Base-by-base conservation (phyloP, 2,329 filamentous ascomycete genomes). In the Cladorrhinum sp. region DNA sequence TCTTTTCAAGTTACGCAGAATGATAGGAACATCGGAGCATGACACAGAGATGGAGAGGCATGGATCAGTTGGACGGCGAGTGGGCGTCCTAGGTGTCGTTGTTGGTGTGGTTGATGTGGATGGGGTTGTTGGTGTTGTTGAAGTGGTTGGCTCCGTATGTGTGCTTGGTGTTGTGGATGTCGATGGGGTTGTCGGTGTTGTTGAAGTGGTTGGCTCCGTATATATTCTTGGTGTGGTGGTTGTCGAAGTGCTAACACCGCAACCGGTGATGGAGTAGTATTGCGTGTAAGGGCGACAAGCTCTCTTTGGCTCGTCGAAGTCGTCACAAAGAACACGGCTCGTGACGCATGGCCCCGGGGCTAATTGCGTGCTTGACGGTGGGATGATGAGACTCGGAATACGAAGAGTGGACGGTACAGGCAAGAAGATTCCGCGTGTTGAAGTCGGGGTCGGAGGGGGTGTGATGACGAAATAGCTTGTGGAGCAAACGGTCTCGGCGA, bases 391-490 rank as follows among this genome's bases (percentile, higher is more conserved):
- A n/a, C 26, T 54, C 5, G 28, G 52, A 16, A 46, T 46, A 36
- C 26, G 26, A 54, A 54, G 7, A 3, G 42, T 20, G 6, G 42
- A 3, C 18, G 42, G 16, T 20, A 18, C 18, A 8, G 57, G 52
- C 1, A 59, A 54, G 0, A 21, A 4, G 21, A 36, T 30, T 12
- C 30, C 14, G 7, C 14, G 21, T 9, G 57, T 46, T 48, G 36
- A 20, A 2, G 21, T 54, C 12, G 33, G 21, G 10, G 57, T 59
- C 2, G 14, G 21, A 20, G 49, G 42, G 3, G 48, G 33, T 5
- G 28, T 53, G 49, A 58, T 46, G 5, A 21, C 23, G 21, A 46
- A 56, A 21, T 46, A 56, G 36, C 54, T 56, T 4, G 54, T 56
- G 4, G 54, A 24, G 23, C 54, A 46, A 23, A 8, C 14, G 3